Evolutionary conservation across 805 yeast species (phyloP).

Genomic region (Lipomyces chichibuensis): DNA sequence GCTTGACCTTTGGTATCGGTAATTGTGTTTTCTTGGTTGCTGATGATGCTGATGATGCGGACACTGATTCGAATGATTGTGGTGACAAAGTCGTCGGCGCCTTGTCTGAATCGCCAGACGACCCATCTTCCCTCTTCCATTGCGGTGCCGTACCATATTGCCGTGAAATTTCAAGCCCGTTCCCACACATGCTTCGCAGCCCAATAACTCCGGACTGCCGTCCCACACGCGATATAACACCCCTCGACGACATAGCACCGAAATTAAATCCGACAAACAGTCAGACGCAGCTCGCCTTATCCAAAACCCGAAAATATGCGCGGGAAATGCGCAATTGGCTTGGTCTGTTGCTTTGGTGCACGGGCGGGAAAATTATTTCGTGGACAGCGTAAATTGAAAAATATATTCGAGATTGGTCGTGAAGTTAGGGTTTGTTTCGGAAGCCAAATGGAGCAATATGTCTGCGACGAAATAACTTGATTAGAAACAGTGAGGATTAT

Average conservation of each 20-base stretch:
- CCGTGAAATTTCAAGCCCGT: background rate
- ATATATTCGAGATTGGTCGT: too few species aligned
- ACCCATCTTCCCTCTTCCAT: background rate
- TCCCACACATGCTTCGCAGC: background rate
- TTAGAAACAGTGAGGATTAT: too few species aligned
- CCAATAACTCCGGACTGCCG: background rate
- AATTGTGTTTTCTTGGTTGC: constrained; percentile 18
- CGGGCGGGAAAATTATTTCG: too few species aligned
- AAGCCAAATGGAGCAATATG: too few species aligned
- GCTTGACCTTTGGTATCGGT: constrained; percentile 17
- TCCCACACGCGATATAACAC: background rate
- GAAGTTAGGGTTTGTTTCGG: too few species aligned
- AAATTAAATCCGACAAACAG: background rate
- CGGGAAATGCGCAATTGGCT: background rate
- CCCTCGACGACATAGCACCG: background rate
- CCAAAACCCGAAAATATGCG: background rate
- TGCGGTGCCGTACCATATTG: background rate
- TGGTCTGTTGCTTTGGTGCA: too few species aligned
- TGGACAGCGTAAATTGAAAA: too few species aligned
- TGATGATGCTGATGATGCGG: background rate
- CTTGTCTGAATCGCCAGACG: background rate
- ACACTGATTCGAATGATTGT: background rate
- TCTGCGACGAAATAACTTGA: too few species aligned
- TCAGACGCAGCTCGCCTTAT: background rate
- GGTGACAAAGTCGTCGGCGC: background rate